phyloP scores from a whole-genome alignment of 352 stramenopile genomes.

The Globisporangium recalcitrans region DNA sequence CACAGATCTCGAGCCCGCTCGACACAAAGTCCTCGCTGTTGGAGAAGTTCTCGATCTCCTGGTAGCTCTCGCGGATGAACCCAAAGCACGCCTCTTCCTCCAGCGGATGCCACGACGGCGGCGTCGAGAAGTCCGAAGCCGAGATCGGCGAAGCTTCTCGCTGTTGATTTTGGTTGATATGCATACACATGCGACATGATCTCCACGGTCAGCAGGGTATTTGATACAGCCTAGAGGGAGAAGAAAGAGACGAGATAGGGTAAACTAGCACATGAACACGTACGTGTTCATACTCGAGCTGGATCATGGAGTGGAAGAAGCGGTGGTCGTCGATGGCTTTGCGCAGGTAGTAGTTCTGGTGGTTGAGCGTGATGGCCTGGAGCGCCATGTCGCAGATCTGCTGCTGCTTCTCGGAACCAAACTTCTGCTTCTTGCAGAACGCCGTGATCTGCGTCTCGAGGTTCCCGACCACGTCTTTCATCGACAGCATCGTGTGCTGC shows the following conservation, averaged over 20 bases:
- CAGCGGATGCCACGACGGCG: slow-evolving; percentile 34
- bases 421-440: slow-evolving; percentile 23
- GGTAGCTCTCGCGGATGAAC: slow-evolving; percentile 47
- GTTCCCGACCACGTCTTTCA: slow-evolving; percentile 39
- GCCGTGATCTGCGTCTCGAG: slow-evolving; percentile 31
- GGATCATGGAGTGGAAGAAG: slow-evolving; percentile 59
- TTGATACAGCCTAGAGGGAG: too few species aligned
- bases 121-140: slow-evolving; percentile 23
- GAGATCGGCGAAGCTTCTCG: slow-evolving; percentile 28
- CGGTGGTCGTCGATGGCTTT: slow-evolving; percentile 43
- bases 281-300: slow-evolving; percentile 60
- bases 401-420: slow-evolving; percentile 17
- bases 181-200: background rate
- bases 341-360: slow-evolving; percentile 49
- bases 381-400: slow-evolving; percentile 33
- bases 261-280: slow-evolving; percentile 8
- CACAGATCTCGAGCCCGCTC: slow-evolving; percentile 50
- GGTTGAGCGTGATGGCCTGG: slow-evolving; percentile 37
- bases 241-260: background rate
- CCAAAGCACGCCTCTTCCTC: slow-evolving; percentile 31
- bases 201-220: background rate
- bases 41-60: slow-evolving; percentile 45
- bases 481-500: slow-evolving; percentile 49
- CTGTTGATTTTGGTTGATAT: slow-evolving; percentile 2
- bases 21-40: slow-evolving; percentile 43